Conservation (phyloP, 2,329 filamentous ascomycete species). For the Monosporascus sp. region DNA sequence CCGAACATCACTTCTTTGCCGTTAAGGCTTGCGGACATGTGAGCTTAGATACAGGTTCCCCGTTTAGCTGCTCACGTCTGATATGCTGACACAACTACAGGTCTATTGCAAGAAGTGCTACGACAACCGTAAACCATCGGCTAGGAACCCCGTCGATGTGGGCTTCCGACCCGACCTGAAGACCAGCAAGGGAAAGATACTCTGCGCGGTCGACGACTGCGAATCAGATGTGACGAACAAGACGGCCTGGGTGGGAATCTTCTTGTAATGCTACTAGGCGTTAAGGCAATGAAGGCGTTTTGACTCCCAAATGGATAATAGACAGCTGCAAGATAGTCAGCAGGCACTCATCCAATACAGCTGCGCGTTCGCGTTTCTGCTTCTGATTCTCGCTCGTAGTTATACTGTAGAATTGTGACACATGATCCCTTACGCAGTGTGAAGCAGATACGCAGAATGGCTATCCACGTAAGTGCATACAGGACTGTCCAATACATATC, state of each 20-base stretch:
- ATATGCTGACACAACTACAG: conserved; percentile 32
- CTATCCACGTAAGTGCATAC: too few relatives aligned
- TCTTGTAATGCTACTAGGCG: conserved; percentile 32
- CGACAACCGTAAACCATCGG: conserved; percentile 45
- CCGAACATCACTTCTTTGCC: conserved; percentile 87
- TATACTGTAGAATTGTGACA: too few relatives aligned
- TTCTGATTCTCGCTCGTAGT: too few relatives aligned
- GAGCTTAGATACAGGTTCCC: conserved; percentile 22
- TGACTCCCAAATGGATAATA: too few relatives aligned
- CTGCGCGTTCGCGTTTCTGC: too few relatives aligned
- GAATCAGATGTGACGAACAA: conserved; percentile 48
- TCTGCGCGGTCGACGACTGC: conserved; percentile 55
- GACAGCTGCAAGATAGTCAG: too few relatives aligned
- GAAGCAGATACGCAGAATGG: too few relatives aligned
- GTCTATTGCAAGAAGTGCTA: conserved; percentile 60
- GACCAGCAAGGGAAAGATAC: conserved; percentile 31
- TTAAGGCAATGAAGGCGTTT: too few relatives aligned
- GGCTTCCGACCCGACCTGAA: conserved; percentile 32
- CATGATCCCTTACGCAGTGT: too few relatives aligned
- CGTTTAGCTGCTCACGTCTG: background rate
- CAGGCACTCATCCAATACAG: too few relatives aligned
- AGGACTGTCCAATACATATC: too few relatives aligned
- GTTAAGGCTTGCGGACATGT: conserved; percentile 91
- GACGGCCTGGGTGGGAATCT: conserved; percentile 57
- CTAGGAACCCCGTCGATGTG: conserved; percentile 23